Conservation (phyloP, 306 rosid genomes). For the Cucurbita ficifolia region DNA sequence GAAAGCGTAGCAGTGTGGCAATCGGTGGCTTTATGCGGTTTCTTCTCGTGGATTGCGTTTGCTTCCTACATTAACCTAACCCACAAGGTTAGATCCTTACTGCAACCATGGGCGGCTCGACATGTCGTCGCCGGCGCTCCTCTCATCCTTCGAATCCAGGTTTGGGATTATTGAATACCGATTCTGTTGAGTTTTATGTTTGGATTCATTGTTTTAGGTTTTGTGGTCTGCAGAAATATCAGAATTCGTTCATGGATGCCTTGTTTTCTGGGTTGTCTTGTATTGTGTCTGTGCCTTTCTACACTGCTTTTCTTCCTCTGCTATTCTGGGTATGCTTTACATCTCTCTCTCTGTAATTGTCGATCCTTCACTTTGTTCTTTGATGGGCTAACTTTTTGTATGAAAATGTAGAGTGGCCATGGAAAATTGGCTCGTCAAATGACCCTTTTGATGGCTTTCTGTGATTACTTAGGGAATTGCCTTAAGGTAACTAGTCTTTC, state of each 20-base stretch:
- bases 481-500: conserved; percentile 40
- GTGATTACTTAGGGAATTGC: conserved; percentile 77
- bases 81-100: conserved; percentile 55
- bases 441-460: conserved; percentile 87
- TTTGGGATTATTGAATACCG: not conserved
- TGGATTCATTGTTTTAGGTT: not conserved
- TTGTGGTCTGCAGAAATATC: conserved; percentile 35
- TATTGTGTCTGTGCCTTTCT: conserved; percentile 84
- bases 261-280: conserved; percentile 66
- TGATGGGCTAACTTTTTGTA: not conserved
- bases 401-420: conserved; percentile 70
- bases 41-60: conserved; percentile 38
- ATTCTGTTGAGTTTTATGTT: not conserved
- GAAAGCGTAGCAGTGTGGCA: conserved; percentile 57
- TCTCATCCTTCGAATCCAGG: conserved; percentile 71
- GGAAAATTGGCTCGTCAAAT: conserved; percentile 93
- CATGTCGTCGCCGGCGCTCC: conserved; percentile 45
- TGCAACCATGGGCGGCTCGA: conserved; percentile 56
- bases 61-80: conserved; percentile 57
- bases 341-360: not conserved
- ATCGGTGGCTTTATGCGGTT: conserved; percentile 43
- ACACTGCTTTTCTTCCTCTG: conserved; percentile 91
- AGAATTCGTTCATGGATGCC: conserved; percentile 43
- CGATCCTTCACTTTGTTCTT: not conserved
- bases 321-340: conserved; percentile 62